Percentiles rank a stretch among this genome's conserved stretches.
phyloP scores from a whole-genome alignment of 148 eudicot species.

The Chenopodium quinoa region DNA sequence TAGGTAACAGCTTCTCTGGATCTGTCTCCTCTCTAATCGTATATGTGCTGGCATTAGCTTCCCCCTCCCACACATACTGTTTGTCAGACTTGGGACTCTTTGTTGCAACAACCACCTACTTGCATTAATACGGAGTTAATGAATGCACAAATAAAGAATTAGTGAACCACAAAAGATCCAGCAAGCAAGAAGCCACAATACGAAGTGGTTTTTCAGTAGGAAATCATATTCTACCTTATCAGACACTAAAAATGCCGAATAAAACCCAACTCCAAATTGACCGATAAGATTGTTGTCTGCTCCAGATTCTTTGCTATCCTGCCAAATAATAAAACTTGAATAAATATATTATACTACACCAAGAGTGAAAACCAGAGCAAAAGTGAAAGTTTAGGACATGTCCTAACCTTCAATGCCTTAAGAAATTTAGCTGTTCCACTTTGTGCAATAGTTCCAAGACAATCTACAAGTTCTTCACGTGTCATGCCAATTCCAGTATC shows the following conservation, averaged over 20 bases:
- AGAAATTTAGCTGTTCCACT: slow-evolving; percentile 99
- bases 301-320: slow-evolving; percentile 97
- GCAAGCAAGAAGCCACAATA: background rate
- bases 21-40: slow-evolving; percentile 90
- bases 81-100: slow-evolving; percentile 92
- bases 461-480: slow-evolving; percentile 84
- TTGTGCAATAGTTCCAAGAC: slow-evolving; percentile 97
- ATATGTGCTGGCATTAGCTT: slow-evolving; percentile 84
- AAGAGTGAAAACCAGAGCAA: background rate
- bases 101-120: slow-evolving; percentile 81
- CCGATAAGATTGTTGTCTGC: slow-evolving; percentile 89
- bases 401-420: slow-evolving; percentile 73
- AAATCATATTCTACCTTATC: slow-evolving; percentile 54
- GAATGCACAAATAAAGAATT: too few relatives aligned
- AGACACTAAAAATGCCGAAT: slow-evolving; percentile 91
- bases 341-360: too few relatives aligned
- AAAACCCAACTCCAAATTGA: slow-evolving; percentile 99
- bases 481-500: slow-evolving; percentile 99
- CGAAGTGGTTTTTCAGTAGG: background rate
- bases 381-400: background rate
- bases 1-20: slow-evolving; percentile 76
- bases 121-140: background rate
- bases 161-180: background rate
- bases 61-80: slow-evolving; percentile 99
- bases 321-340: slow-evolving; percentile 15